A percentile compares a stretch with the other conserved stretches of the same genome.
Evolutionary conservation across 106 monocot genomes (phyloP).

Genomic region (Acanthochlamys bracteata): DNA sequence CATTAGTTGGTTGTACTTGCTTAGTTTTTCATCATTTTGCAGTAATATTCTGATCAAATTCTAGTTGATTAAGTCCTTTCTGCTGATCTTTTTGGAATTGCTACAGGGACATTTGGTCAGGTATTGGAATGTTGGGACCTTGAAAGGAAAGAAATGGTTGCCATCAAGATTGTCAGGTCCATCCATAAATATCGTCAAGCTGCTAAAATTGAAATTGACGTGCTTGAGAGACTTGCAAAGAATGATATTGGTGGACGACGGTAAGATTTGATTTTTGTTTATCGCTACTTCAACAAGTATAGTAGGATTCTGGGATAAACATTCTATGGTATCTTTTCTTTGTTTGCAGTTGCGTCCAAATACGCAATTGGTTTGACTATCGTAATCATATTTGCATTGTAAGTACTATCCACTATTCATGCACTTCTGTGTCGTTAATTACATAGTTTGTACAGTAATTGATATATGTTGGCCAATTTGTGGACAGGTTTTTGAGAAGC

Average conservation of each 20-base stretch:
- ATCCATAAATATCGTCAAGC: constrained; percentile 88
- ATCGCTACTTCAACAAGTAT: background rate
- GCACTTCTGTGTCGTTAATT: too few species aligned
- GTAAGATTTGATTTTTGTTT: constrained; percentile 30
- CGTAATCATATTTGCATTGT: constrained; percentile 99
- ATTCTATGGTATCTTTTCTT: constrained; percentile 30
- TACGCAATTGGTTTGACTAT: constrained; percentile 99
- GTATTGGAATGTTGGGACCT: constrained; percentile 96
- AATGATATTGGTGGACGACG: constrained; percentile 62
- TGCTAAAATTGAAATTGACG: constrained; percentile 94
- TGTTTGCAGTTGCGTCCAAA: constrained; percentile 97
- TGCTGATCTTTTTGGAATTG: background rate
- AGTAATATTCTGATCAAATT: too few species aligned
- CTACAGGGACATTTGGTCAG: constrained; percentile 92
- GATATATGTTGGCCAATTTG: constrained; percentile 1
- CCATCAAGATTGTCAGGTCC: constrained; percentile 87
- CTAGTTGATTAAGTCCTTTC: background rate
- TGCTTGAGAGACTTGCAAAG: constrained; percentile 76
- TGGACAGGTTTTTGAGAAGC: constrained; percentile 95
- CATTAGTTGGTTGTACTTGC: too few species aligned
- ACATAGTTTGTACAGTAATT: too few species aligned
- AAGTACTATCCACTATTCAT: too few species aligned
- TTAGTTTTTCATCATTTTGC: too few species aligned
- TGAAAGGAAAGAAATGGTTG: constrained; percentile 71
- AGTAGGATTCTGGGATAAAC: constrained; percentile 10